Percentiles rank a stretch among this genome's conserved stretches.
Conservation (phyloP, 2,329 filamentous ascomycete species). For the Aspergillus quadrilineatus region DNA sequence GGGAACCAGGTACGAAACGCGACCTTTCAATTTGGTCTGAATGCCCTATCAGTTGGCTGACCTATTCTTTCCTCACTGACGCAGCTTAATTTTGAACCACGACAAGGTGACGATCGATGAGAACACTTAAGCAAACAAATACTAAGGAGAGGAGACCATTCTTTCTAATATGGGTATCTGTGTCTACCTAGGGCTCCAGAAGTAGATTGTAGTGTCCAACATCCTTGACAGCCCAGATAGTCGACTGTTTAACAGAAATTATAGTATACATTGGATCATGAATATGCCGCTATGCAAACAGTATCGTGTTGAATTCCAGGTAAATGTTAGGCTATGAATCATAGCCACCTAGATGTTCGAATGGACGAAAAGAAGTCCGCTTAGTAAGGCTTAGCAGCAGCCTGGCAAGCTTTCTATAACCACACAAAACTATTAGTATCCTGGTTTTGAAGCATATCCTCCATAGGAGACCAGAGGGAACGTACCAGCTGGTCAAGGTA, state of each 20-base stretch:
- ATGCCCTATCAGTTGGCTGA: not conserved
- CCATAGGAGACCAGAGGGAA: conserved; percentile 4
- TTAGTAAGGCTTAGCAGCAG: conserved; percentile 70
- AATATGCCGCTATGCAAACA: conserved; percentile 26
- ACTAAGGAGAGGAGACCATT: conserved; percentile 21
- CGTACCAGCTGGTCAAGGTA: conserved; percentile 86
- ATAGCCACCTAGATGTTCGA: not conserved
- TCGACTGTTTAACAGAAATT: not conserved
- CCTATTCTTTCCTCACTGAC: not conserved
- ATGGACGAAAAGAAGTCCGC: not conserved
- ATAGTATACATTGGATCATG: conserved; percentile 16
- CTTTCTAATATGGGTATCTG: conserved; percentile 14
- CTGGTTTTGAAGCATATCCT: not conserved
- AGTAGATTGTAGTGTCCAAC: conserved; percentile 1
- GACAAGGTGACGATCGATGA: conserved; percentile 17
- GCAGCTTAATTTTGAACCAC: conserved; percentile 27
- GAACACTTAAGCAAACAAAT: not conserved
- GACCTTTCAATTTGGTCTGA: not conserved
- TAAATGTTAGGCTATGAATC: not conserved
- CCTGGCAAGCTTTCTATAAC: conserved; percentile 73
- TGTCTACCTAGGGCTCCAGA: conserved; percentile 9
- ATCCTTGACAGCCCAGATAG: not conserved
- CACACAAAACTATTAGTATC: conserved; percentile 5
- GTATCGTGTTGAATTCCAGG: conserved; percentile 5
- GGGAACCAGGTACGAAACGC: conserved; percentile 72